These are phyloP conservation scores for Mycena metata DNA, from an alignment of 768 basidiomycete species.

Conservation along the genomic window DNA sequence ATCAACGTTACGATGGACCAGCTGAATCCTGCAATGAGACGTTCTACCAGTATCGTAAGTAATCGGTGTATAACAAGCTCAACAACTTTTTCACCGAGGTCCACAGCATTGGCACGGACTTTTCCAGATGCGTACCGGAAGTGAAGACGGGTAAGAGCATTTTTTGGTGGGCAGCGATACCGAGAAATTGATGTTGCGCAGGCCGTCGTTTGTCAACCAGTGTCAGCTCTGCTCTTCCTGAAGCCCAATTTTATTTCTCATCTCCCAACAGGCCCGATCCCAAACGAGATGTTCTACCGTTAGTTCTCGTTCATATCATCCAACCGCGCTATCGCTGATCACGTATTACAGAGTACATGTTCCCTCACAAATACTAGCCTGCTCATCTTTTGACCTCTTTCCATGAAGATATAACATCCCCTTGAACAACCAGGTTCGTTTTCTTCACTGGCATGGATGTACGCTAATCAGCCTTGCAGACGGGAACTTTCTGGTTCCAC, in stretches of 20 bases:
- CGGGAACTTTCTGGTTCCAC: conserved; percentile 38
- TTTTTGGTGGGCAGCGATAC: not conserved
- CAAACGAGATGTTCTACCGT: conserved; percentile 1
- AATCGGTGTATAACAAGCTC: conserved; percentile 26
- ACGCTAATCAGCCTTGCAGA: not conserved
- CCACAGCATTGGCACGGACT: conserved; percentile 16
- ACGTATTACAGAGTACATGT: no score
- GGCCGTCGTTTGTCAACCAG: conserved; percentile 36
- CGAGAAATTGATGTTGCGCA: not conserved
- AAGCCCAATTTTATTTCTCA: no score
- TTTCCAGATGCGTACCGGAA: conserved; percentile 48
- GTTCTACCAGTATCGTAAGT: conserved; percentile 15
- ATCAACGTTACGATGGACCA: conserved; percentile 50
- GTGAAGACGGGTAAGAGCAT: conserved; percentile 56
- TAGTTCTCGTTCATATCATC: not conserved
- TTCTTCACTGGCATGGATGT: not conserved
- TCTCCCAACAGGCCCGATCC: no score
- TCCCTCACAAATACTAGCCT: no score
- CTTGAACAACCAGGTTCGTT: not conserved
- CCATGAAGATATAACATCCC: conserved; percentile 3
- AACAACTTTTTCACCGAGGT: conserved; percentile 36
- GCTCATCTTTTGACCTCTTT: no score
- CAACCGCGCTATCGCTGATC: no score
- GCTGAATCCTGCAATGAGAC: conserved; percentile 50
- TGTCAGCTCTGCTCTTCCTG: conserved; percentile 23